phyloP scores from a whole-genome alignment of 2,329 filamentous ascomycete genomes.

The Aspergillus floridensis region DNA sequence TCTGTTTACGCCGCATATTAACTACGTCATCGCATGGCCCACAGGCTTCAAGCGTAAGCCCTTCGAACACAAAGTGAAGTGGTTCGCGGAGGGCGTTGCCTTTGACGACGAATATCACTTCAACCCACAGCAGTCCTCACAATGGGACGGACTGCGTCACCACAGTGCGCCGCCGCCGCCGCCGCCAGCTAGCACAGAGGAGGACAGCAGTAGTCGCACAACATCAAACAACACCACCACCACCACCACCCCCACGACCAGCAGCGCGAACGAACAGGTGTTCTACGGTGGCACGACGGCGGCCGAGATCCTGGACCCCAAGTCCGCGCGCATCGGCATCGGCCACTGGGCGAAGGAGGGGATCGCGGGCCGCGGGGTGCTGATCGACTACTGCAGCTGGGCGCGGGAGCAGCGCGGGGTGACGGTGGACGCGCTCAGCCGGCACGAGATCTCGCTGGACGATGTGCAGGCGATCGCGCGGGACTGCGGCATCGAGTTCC shows the following conservation, averaged over 20 bases:
- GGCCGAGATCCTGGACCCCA: slow-evolving; percentile 33
- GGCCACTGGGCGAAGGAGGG: slow-evolving; percentile 39
- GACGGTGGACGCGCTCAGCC: slow-evolving; percentile 31
- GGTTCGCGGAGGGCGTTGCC: slow-evolving; percentile 41
- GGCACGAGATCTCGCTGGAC: slow-evolving; percentile 34
- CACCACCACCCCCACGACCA: slow-evolving; percentile 23
- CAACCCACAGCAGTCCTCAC: slow-evolving; percentile 54
- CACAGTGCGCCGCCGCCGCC: slow-evolving; percentile 45
- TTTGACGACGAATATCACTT: slow-evolving; percentile 54
- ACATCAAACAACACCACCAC: slow-evolving; percentile 11
- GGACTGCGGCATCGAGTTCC: slow-evolving; percentile 37
- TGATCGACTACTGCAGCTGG: slow-evolving; percentile 41
- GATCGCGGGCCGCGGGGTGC: slow-evolving; percentile 41
- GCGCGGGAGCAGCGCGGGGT: slow-evolving; percentile 31
- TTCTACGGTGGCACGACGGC: slow-evolving; percentile 39
- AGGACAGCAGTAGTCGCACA: neutral
- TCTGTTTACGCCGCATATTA: neutral
- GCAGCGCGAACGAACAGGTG: slow-evolving; percentile 28
- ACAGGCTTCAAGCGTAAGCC: slow-evolving; percentile 52
- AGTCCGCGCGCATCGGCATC: slow-evolving; percentile 36
- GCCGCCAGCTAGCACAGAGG: neutral
- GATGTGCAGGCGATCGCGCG: slow-evolving; percentile 34
- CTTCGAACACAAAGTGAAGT: slow-evolving; percentile 54
- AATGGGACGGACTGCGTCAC: slow-evolving; percentile 55
- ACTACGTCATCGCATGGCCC: slow-evolving; percentile 15